phyloP scores from a whole-genome alignment of 768 basidiomycete genomes.

The Suillus plorans region DNA sequence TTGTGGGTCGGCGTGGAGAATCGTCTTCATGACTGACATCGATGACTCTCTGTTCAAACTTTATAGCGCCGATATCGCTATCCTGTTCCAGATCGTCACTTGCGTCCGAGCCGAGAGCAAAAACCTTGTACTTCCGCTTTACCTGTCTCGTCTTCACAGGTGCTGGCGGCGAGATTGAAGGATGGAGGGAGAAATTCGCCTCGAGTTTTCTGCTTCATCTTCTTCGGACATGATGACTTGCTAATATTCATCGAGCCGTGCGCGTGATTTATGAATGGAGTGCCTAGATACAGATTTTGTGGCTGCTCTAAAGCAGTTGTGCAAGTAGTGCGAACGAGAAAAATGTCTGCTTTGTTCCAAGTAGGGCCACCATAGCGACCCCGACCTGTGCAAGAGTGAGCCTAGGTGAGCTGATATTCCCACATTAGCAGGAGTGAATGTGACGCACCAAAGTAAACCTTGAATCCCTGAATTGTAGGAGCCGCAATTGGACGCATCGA shows the following conservation, averaged over 20 bases:
- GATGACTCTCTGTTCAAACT: constrained; percentile 40
- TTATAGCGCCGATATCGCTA: constrained; percentile 51
- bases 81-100: constrained; percentile 30
- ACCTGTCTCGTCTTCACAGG: constrained; percentile 5
- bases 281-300: neutral
- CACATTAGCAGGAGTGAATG: neutral
- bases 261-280: neutral
- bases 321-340: neutral
- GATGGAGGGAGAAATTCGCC: constrained; percentile 33
- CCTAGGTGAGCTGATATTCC: neutral
- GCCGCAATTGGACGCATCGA: neutral
- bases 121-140: constrained; percentile 19
- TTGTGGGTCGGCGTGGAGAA: constrained; percentile 23
- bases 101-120: constrained; percentile 14
- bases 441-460: neutral
- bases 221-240: constrained; percentile 22
- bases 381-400: neutral
- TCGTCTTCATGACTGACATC: constrained; percentile 25
- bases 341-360: neutral
- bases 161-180: constrained; percentile 15
- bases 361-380: neutral
- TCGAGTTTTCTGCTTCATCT: constrained; percentile 46
- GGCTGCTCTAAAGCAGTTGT: neutral
- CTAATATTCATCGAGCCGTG: constrained; percentile 17
- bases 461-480: neutral